Percentiles rank a stretch among this genome's conserved stretches.
phyloP scores from a whole-genome alignment of 192 early-diverging fungal species.

The Coemansia sp. region DNA sequence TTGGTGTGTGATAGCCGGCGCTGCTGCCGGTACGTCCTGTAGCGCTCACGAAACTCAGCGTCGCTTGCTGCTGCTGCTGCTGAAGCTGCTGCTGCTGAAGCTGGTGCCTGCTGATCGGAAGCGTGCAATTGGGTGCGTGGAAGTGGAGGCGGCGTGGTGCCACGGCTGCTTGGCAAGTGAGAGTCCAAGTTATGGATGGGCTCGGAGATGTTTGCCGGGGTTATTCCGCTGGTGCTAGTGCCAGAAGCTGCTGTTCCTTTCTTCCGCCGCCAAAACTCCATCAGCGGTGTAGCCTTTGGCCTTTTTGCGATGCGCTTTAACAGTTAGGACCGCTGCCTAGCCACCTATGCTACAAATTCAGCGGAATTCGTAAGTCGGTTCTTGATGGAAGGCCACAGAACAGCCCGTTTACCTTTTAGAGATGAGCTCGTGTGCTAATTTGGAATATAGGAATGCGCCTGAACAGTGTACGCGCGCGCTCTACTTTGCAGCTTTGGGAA shows the following conservation, averaged over 20 bases:
- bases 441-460: too few species aligned
- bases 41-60: constrained; percentile 44
- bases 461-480: too few species aligned
- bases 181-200: constrained; percentile 49
- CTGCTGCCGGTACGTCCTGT: constrained; percentile 48
- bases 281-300: neutral
- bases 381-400: too few species aligned
- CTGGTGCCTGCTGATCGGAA: neutral
- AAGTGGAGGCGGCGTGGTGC: constrained; percentile 14
- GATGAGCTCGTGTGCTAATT: too few species aligned
- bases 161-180: constrained; percentile 8
- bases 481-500: neutral
- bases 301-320: neutral
- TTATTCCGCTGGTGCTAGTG: constrained; percentile 20
- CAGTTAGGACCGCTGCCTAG: too few species aligned
- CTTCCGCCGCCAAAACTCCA: constrained; percentile 56
- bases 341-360: too few species aligned
- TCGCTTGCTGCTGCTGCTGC: constrained; percentile 7
- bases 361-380: too few species aligned
- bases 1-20: constrained; percentile 42
- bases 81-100: neutral
- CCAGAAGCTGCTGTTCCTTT: constrained; percentile 18
- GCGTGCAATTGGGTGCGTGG: neutral
- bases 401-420: too few species aligned
- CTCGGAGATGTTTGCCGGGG: constrained; percentile 39